Evolutionary conservation across 73 alveolate genomes (phyloP).

Genomic region (Breviolum minutum): DNA sequence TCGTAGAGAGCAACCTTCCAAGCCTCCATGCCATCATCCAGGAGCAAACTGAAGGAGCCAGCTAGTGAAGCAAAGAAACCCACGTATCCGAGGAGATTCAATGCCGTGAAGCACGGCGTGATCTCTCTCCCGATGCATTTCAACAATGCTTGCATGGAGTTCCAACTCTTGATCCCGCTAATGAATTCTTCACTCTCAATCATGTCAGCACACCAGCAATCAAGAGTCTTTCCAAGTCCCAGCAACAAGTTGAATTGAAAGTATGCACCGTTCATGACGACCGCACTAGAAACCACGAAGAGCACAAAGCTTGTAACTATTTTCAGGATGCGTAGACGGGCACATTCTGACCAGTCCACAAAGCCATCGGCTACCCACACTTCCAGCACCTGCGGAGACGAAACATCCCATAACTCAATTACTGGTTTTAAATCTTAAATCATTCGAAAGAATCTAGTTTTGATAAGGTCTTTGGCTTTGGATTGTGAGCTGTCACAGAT

Average conservation of each 20-base stretch:
- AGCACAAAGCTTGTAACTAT: neutral
- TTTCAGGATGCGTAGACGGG: too few species aligned
- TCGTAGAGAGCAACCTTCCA: neutral
- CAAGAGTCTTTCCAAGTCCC: conserved; percentile 23
- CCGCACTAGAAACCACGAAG: conserved; percentile 45
- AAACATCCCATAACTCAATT: neutral
- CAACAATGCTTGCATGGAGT: conserved; percentile 13
- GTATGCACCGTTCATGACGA: conserved; percentile 3
- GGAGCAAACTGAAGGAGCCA: neutral
- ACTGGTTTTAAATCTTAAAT: neutral
- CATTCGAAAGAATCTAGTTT: too few species aligned
- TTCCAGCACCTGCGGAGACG: neutral
- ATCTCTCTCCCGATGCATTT: neutral
- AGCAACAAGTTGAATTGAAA: conserved; percentile 19
- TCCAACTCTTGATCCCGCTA: conserved; percentile 2
- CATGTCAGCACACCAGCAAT: conserved; percentile 53
- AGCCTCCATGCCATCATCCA: neutral
- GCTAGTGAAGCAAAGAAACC: neutral
- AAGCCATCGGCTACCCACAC: neutral
- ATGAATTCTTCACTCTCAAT: conserved; percentile 2
- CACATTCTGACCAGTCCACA: neutral
- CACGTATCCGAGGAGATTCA: neutral
- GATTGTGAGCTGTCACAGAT: too few species aligned
- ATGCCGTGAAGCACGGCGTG: neutral
- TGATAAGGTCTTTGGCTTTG: too few species aligned